Base-by-base conservation (phyloP, 768 basidiomycete genomes). In the Leucosporidium yakuticum region DNA sequence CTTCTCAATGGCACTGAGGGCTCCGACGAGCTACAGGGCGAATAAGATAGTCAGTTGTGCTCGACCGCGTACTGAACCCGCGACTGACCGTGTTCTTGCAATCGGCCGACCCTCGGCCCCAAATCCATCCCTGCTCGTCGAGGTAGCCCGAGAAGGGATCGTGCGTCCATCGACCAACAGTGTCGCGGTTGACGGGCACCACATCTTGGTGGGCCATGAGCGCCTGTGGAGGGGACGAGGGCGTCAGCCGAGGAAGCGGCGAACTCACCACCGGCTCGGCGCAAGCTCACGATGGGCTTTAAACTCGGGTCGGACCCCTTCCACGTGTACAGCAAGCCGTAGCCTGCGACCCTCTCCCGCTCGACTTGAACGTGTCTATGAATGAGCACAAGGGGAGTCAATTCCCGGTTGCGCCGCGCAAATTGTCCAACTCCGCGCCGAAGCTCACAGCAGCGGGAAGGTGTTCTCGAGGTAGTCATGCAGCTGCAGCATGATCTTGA, bases 321-420 rank as follows among this genome's bases (percentile, higher is more conserved):
- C 88, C 89, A 90, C 58, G 85, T 83, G 75, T 84, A 88, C 14
- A 89, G 77, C n/a, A 90, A 81, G 0, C 84, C 89, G 71, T 88
- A 88, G 0, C 84, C 87, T 76, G 90, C 89, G 74, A 92, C 84
- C 72, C 85, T 86, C 12, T 85, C 86, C 67, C 88, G 81, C 34
- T 81, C 80, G 12, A 77, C 82, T 23, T 80, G 57, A 75, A n/a
- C n/a, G n/a, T n/a, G n/a, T n/a, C n/a, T n/a, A n/a, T n/a, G n/a
- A n/a, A n/a, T n/a, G n/a, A n/a, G n/a, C n/a, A n/a, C n/a, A n/a
- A n/a, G n/a, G n/a, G n/a, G n/a, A n/a, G n/a, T n/a, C n/a, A n/a
- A n/a, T n/a, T n/a, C 4, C 44, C 17, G 27, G 34, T 23, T 36
- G 4, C 48, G 34, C 3, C 7, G 29, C 20, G 32, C n/a, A n/a